Conservation (phyloP, 2,329 filamentous ascomycete species). For the Aspergillus neotritici region DNA sequence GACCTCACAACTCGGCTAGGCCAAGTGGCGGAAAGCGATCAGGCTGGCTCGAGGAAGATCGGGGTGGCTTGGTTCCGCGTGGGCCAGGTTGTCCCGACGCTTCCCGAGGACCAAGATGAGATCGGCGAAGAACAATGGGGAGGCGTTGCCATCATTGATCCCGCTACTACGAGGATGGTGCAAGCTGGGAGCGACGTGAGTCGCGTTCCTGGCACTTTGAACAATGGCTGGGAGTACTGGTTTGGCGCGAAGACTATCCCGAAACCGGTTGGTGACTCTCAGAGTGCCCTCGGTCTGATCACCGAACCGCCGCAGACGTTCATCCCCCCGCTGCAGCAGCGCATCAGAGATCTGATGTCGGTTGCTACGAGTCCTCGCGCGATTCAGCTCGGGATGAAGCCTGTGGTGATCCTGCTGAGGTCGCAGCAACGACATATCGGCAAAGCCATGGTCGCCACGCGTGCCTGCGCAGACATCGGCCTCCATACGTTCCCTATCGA, state of each 20-base stretch:
- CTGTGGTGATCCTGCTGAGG: slow-evolving; percentile 78
- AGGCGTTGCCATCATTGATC: slow-evolving; percentile 78
- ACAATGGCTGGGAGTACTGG: slow-evolving; percentile 85
- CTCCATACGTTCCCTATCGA: slow-evolving; percentile 85
- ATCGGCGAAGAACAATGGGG: slow-evolving; percentile 72
- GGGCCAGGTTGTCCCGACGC: slow-evolving; percentile 58
- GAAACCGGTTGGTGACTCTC: slow-evolving; percentile 31
- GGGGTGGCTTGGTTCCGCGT: slow-evolving; percentile 89
- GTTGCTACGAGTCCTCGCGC: slow-evolving; percentile 84
- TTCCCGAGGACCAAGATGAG: slow-evolving; percentile 49
- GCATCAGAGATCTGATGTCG: slow-evolving; percentile 76
- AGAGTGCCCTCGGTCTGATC: slow-evolving; percentile 33
- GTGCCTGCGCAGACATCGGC: slow-evolving; percentile 81
- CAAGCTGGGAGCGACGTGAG: slow-evolving; percentile 84
- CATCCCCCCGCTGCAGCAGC: slow-evolving; percentile 58
- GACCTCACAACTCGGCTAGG: slow-evolving; percentile 51
- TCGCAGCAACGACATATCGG: slow-evolving; percentile 93
- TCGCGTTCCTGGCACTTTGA: slow-evolving; percentile 68
- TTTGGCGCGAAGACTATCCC: slow-evolving; percentile 68
- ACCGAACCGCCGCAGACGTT: slow-evolving; percentile 40
- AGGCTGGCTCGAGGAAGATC: slow-evolving; percentile 43
- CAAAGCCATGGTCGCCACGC: slow-evolving; percentile 71
- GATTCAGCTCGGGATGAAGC: slow-evolving; percentile 78
- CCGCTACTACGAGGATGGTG: slow-evolving; percentile 78
- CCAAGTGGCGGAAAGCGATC: slow-evolving; percentile 22